These are phyloP conservation scores for Panellus pusillus DNA, from an alignment of 768 basidiomycete genomes.

Conservation along the genomic window DNA sequence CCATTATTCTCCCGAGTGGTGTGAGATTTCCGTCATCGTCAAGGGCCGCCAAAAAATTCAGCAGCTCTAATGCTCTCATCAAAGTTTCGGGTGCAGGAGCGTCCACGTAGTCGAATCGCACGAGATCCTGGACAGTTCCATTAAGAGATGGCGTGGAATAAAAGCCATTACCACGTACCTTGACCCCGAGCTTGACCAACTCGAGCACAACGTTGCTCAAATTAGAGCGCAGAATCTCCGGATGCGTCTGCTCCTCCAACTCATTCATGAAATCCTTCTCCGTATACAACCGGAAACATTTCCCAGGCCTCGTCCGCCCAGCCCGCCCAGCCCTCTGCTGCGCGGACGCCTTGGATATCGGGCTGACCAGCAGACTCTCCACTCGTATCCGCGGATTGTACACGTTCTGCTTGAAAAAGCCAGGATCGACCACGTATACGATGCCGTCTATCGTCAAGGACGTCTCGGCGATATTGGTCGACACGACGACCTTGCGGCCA, in stretches of 20 bases:
- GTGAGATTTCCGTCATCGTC: constrained; percentile 95
- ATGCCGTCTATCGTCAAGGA: constrained; percentile 98
- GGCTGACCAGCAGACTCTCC: constrained; percentile 88
- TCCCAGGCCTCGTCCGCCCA: constrained; percentile 93
- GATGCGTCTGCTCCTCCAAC: constrained; percentile 95
- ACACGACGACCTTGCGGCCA: constrained; percentile 91
- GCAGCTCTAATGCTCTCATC: constrained; percentile 92
- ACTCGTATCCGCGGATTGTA: constrained; percentile 98
- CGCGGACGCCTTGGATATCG: constrained; percentile 95
- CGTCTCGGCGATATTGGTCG: constrained; percentile 98
- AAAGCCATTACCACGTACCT: constrained; percentile 41
- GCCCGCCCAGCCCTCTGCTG: constrained; percentile 97
- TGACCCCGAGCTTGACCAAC: constrained; percentile 91
- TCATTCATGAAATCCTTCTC: constrained; percentile 97
- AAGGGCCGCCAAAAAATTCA: constrained; percentile 89
- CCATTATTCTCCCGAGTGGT: constrained; percentile 85
- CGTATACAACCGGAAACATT: constrained; percentile 96
- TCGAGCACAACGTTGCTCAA: constrained; percentile 92
- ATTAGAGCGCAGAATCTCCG: constrained; percentile 93
- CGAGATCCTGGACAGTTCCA: constrained; percentile 61
- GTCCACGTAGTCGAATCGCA: constrained; percentile 86
- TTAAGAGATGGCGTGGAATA: neutral
- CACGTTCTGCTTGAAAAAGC: constrained; percentile 97
- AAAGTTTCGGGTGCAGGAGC: constrained; percentile 94
- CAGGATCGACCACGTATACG: constrained; percentile 98